Evolutionary conservation across 2,329 filamentous ascomycete genomes (phyloP), one percentile per base, ranked within the genome.

Genomic region (Fusarium sp.): DNA sequence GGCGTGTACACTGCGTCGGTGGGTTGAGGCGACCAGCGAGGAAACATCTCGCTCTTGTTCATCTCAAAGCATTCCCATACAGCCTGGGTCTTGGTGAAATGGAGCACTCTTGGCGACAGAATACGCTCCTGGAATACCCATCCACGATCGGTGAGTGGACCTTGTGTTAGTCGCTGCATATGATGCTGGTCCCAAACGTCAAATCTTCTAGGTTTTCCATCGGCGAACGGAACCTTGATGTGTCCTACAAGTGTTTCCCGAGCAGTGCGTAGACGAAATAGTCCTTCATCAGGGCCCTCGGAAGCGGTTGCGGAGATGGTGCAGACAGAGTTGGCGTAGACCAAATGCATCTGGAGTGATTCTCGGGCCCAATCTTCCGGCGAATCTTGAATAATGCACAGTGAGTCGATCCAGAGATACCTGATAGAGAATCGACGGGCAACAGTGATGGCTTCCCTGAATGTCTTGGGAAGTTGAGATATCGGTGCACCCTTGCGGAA

Each of bases 81-180:
- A 0, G 11, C 7, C 26, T 61, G 58, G 1, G 36, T 61, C 10
- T 28, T 24, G 4, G 48, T 24, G 48, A 56, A 61, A 36, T 61
- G 38, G 0, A 56, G 48, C 7, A 61, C 48, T 20, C 58, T 41
- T 7, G 47, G 48, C 6, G 48, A 61, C 1, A 61, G 17, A 9
- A 61, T 26, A 10, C 38, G 48, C 9, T 61, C 58, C n/a, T 61
- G 58, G 6, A 55, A 56, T 10, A 56, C 20, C 58, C 36, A 61
- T 3, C 58, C 58, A 5, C 58, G 48, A 11, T 42, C 13, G 7
- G 14, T 35, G 8, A 61, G 48, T n/a, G 48, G 36, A 7, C 48
- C 58, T 18, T 55, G n/a, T 12, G 22, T 54, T 18, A 54, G 14
- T 54, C 45, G 36, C 17, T 60, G 26, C 26, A 52, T 22, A 7